Percentiles rank a stretch among this genome's conserved stretches.
Conservation (phyloP, 192 early-diverging fungal genomes). For the Coemansia javaensis region DNA sequence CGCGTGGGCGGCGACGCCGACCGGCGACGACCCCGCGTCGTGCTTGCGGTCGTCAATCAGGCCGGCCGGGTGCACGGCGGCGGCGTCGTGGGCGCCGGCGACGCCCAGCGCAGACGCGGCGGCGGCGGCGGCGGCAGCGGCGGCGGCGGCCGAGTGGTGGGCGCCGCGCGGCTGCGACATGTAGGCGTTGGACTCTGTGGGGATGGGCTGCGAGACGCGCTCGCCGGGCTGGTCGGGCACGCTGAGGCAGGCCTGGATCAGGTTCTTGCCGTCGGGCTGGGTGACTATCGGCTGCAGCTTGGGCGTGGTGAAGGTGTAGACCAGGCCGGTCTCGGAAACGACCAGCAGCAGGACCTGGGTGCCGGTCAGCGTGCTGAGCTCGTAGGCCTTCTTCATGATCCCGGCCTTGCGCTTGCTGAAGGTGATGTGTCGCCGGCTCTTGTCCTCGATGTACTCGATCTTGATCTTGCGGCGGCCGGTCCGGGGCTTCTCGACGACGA, state of each 20-base stretch:
- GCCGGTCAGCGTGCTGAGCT: slow-evolving; percentile 87
- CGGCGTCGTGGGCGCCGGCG: slow-evolving; percentile 3
- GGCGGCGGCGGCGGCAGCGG: slow-evolving; percentile 10
- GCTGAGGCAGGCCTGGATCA: slow-evolving; percentile 90
- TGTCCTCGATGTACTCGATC: slow-evolving; percentile 94
- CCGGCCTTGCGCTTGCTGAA: slow-evolving; percentile 94
- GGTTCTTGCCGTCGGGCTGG: slow-evolving; percentile 84
- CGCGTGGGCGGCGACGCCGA: slow-evolving; percentile 6
- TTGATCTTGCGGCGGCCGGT: slow-evolving; percentile 90
- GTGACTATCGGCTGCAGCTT: slow-evolving; percentile 91
- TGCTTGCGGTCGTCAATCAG: slow-evolving; percentile 35
- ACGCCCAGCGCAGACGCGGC: slow-evolving; percentile 10
- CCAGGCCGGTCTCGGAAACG: slow-evolving; percentile 91
- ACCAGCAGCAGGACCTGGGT: slow-evolving; percentile 91
- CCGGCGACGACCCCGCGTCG: slow-evolving; percentile 9
- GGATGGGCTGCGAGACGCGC: slow-evolving; percentile 33
- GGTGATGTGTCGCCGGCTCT: slow-evolving; percentile 87
- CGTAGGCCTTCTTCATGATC: slow-evolving; percentile 98
- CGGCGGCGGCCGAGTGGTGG: slow-evolving; percentile 14
- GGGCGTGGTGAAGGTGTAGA: slow-evolving; percentile 92
- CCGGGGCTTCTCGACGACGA: slow-evolving; percentile 50
- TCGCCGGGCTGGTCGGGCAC: slow-evolving; percentile 65
- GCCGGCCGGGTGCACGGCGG: slow-evolving; percentile 2
- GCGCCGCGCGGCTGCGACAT: slow-evolving; percentile 48
- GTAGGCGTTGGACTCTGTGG: slow-evolving; percentile 48